Percentiles rank a stretch among this genome's conserved stretches.
These are phyloP conservation scores for Lasiodiplodia citricola DNA, from an alignment of 2,329 filamentous ascomycete genomes.

Conservation along the genomic window DNA sequence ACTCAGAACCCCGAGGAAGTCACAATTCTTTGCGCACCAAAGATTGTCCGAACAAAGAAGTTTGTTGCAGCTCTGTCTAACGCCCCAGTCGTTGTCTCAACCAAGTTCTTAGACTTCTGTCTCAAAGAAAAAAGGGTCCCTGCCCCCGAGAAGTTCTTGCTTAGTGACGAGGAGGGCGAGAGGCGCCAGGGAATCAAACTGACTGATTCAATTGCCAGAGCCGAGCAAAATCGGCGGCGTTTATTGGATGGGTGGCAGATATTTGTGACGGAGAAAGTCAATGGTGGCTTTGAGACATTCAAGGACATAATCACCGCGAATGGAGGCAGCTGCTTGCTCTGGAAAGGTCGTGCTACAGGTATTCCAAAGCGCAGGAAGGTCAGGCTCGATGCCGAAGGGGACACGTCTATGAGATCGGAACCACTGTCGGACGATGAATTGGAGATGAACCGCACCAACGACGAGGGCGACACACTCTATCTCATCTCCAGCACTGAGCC, in stretches of 20 bases:
- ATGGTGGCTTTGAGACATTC: constrained; percentile 83
- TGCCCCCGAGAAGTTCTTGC: constrained; percentile 66
- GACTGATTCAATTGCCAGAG: constrained; percentile 69
- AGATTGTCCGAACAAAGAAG: constrained; percentile 87
- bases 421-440: constrained; percentile 56
- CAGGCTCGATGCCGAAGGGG: constrained; percentile 40
- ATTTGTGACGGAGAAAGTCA: constrained; percentile 82
- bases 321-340: constrained; percentile 80
- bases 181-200: constrained; percentile 72
- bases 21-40: constrained; percentile 86
- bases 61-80: constrained; percentile 87
- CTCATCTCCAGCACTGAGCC: constrained; percentile 72
- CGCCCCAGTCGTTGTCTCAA: constrained; percentile 77
- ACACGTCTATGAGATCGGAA: constrained; percentile 32
- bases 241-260: constrained; percentile 78
- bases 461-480: constrained; percentile 65
- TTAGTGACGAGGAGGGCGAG: constrained; percentile 77
- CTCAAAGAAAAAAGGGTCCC: constrained; percentile 71
- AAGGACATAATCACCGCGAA: constrained; percentile 86
- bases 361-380: constrained; percentile 43
- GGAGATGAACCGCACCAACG: constrained; percentile 57
- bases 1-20: constrained; percentile 76
- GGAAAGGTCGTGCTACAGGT: constrained; percentile 73
- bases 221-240: constrained; percentile 75
- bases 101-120: constrained; percentile 78